Evolutionary conservation across 2,329 filamentous ascomycete genomes (phyloP).

Genomic region (Coniochaeta prunicola): DNA sequence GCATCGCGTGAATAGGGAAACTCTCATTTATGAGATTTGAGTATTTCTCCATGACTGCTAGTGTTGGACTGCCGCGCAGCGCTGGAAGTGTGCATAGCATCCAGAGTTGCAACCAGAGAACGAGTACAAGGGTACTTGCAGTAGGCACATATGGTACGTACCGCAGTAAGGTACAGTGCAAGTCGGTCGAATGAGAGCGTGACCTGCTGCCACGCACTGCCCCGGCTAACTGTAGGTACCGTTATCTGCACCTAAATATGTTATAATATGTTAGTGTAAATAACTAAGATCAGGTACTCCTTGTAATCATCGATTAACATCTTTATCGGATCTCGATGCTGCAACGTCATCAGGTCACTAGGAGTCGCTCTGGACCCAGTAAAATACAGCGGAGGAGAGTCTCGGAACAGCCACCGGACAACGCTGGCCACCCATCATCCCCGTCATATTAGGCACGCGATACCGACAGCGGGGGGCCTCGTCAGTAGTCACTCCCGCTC

Average conservation of each 20-base stretch:
- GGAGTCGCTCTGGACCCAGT: neutral
- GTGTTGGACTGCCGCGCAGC: too few relatives aligned
- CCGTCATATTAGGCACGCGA: conserved; percentile 7
- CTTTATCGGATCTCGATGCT: neutral
- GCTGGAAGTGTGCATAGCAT: too few relatives aligned
- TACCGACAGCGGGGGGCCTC: conserved; percentile 3
- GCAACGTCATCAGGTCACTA: neutral
- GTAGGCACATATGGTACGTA: too few relatives aligned
- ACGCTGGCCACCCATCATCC: conserved; percentile 1
- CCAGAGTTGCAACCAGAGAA: too few relatives aligned
- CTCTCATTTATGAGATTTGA: too few relatives aligned
- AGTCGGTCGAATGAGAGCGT: neutral
- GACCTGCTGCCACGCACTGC: neutral
- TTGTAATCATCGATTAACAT: neutral
- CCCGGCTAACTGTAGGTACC: too few relatives aligned
- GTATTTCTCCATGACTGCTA: too few relatives aligned
- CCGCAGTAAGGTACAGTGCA: neutral
- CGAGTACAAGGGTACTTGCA: too few relatives aligned
- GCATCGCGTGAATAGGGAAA: too few relatives aligned
- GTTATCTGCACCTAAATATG: neutral
- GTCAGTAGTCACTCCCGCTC: neutral
- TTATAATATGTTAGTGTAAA: neutral
- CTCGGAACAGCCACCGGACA: neutral
- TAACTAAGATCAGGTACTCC: too few relatives aligned
- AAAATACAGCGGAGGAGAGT: neutral